Evolutionary conservation across 2,329 filamentous ascomycete genomes (phyloP), one percentile per base, ranked within the genome.

Genomic region (Epichloe bromicola): DNA sequence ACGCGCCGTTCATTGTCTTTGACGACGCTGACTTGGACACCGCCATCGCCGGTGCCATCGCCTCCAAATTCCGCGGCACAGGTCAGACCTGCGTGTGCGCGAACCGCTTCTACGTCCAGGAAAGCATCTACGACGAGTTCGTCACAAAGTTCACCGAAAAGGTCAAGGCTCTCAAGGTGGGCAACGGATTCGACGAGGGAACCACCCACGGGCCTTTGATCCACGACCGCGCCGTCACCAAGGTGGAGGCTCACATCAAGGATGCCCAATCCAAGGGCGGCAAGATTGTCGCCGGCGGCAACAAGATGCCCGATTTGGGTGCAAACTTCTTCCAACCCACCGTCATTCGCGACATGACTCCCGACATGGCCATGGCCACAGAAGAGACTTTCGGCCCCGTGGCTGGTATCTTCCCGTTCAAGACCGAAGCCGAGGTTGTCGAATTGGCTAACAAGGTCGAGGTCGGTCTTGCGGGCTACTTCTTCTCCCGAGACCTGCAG

Each of bases 351-450:
- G 86, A 86, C 55, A 91, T 95, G 83, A 95, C 76, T 11, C 73
- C 76, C 52, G 82, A 90, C 41, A 97, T 97, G 93, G 76, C 79
- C 53, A 77, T 97, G 58, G 83, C 87, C 4, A 73, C 73, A 1
- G 91, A 97, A 68, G 93, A 98, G 74, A 98, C 91, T 0, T 98
- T 98, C 64, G 93, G 93, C 0, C 93, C 93, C 3, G 86, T 97
- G 0, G 91, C 90, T 0, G 91, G 86, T 0, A 69, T 97, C 14
- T 96, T 96, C 73, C 78, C 82, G 46, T 98, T 97, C 63, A 79
- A 87, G 45, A 88, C 84, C 0, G 93, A 97, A 69, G 83, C 85
- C 49, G 90, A 97, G 61, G 93, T 95, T 5, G 81, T 97, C 33
- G 74, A 78, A 55, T 70, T 91, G 57, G 91, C 93, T 4, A 98